Evolutionary conservation across 371 early-diverging fungal genomes (phyloP).

Genomic region (Coelomomyces lativittatus): DNA sequence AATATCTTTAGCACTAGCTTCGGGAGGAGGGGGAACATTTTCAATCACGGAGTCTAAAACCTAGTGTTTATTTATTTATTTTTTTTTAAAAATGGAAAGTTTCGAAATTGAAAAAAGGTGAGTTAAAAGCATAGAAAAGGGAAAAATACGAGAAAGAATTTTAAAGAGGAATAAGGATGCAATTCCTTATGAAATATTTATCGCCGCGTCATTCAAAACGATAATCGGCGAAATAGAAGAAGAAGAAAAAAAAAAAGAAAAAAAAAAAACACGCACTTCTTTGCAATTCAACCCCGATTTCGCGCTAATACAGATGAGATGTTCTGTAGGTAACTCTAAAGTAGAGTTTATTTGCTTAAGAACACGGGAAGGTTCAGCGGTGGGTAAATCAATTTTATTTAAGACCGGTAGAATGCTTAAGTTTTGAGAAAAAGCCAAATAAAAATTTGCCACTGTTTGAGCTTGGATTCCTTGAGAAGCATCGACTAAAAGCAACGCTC

Average conservation of each 20-base stretch:
- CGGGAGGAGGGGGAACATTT: slow-evolving; percentile 49
- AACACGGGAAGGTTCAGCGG: slow-evolving; percentile 64
- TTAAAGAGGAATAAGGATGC: too few relatives aligned
- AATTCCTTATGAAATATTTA: too few relatives aligned
- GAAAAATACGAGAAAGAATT: too few relatives aligned
- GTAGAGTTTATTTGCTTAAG: slow-evolving; percentile 59
- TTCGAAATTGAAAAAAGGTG: neutral
- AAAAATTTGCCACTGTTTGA: slow-evolving; percentile 90
- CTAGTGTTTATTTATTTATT: neutral
- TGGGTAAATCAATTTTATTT: slow-evolving; percentile 85
- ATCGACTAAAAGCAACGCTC: slow-evolving; percentile 73
- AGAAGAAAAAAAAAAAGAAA: too few relatives aligned
- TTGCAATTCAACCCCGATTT: slow-evolving; percentile 70
- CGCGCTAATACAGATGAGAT: slow-evolving; percentile 57
- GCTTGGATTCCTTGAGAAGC: slow-evolving; percentile 81
- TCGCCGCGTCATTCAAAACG: too few relatives aligned
- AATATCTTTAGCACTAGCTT: slow-evolving; percentile 37
- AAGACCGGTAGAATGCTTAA: slow-evolving; percentile 73
- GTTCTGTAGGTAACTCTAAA: slow-evolving; percentile 58
- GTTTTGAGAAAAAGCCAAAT: slow-evolving; percentile 71
- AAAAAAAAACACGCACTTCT: too few relatives aligned
- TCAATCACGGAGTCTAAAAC: slow-evolving; percentile 63
- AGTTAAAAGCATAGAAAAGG: too few relatives aligned
- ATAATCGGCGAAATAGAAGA: too few relatives aligned
- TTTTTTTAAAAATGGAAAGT: neutral